Base-by-base conservation (phyloP, 2,329 filamentous ascomycete species). In the Ophiostoma tasmaniense region DNA sequence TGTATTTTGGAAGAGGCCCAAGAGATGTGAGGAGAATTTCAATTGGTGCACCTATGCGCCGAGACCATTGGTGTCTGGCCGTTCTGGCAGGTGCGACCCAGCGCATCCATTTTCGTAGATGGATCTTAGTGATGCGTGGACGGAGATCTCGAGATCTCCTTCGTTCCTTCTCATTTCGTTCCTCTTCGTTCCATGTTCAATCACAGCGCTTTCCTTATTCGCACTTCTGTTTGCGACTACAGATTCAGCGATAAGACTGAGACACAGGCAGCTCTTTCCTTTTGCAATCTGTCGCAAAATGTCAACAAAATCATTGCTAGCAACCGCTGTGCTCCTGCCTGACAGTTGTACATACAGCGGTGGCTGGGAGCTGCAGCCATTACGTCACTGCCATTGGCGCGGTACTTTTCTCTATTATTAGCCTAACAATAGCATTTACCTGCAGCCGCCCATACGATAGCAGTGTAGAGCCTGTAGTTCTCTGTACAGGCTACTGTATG, bases 311-410 rank as follows among this genome's bases (percentile, higher is more conserved):
- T 6, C 42, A 45, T 20, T 8, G 33, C 33, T 33, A 45, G 20
- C 42, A n/a, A 4, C 20, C 42, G n/a, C 20, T 45, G 33, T 8
- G 39, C 17, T 45, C 20, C 42, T 45, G 42, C 42, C 42, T 45
- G 17, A 39, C 11, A 13, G 37, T 39, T 14, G 37, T 39, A 45
- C 20, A 61, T 39, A 45, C 20, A 61, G 25, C 14, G 66, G 30
- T 66, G 25, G 42, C 28, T 66, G 67, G 10, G 65, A 8, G 50
- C n/a, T 59, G 62, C 50, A 55, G 50, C 42, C 45, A 69, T 69
- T 69, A 69, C 68, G 68, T 69, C 68, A 69, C 68, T 66, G 37
- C 68, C 25, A 30, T 37, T 67, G 55, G 68, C 65, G 65, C 42
- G 52, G 13, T 25, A n/a, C 55, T 61, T 50, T 22, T 20, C 45